Percentiles rank a stretch among this genome's conserved stretches.
These are phyloP conservation scores for Noccaea bulbosa DNA, from an alignment of 345 rosid genomes.

Conservation along the genomic window DNA sequence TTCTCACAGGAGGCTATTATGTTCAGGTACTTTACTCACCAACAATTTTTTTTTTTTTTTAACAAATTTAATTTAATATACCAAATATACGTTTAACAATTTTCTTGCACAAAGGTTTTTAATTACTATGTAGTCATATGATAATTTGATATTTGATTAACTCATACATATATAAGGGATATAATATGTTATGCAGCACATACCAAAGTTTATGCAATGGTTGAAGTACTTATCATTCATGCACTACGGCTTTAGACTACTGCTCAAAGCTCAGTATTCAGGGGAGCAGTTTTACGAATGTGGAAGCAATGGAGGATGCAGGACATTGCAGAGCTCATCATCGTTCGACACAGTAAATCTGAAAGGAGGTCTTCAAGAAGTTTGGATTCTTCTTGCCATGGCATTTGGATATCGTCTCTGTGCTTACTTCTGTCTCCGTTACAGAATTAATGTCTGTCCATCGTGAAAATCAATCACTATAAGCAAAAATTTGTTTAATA, in stretches of 20 bases:
- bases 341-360: slow-evolving; percentile 59
- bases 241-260: slow-evolving; percentile 43
- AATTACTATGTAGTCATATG: too few species aligned
- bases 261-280: slow-evolving; percentile 64
- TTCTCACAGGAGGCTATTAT: slow-evolving; percentile 94
- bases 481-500: not conserved
- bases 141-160: too few species aligned
- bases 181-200: not conserved
- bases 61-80: too few species aligned
- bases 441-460: slow-evolving; percentile 51
- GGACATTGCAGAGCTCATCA: slow-evolving; percentile 60
- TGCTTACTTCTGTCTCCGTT: slow-evolving; percentile 61
- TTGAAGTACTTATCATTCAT: slow-evolving; percentile 47
- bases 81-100: too few species aligned
- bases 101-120: too few species aligned
- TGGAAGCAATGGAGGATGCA: slow-evolving; percentile 60
- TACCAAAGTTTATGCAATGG: slow-evolving; percentile 15
- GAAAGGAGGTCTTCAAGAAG: slow-evolving; percentile 64
- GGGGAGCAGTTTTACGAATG: slow-evolving; percentile 65
- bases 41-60: too few species aligned
- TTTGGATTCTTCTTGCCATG: slow-evolving; percentile 70
- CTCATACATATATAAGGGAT: too few species aligned
- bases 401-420: slow-evolving; percentile 53
- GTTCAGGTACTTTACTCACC: slow-evolving; percentile 69
- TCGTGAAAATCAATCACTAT: slow-evolving; percentile 40